phyloP scores from a whole-genome alignment of 129 eudicot species.

The Chrysanthemum seticuspe region DNA sequence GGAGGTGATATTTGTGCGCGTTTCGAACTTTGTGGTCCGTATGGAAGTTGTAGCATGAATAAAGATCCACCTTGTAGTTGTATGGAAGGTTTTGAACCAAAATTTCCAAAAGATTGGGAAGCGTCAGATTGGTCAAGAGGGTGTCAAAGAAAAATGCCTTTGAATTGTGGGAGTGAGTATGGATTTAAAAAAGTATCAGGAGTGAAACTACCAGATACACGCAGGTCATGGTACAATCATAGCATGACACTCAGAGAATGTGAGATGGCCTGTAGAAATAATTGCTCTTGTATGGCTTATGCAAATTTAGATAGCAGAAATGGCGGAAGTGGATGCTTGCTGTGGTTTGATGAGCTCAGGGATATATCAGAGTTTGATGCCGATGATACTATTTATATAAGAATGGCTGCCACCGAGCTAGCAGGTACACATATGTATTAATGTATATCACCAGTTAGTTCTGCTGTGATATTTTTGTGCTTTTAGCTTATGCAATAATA shows the following conservation, averaged over 20 bases:
- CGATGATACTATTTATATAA: constrained; percentile 32
- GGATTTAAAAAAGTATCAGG: constrained; percentile 25
- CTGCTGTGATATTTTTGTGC: no score
- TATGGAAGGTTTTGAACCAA: constrained; percentile 34
- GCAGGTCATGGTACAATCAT: constrained; percentile 1
- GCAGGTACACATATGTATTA: neutral
- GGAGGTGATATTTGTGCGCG: constrained; percentile 20
- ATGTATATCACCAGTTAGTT: no score
- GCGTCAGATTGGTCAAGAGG: constrained; percentile 36
- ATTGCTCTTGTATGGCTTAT: constrained; percentile 43
- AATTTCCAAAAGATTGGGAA: constrained; percentile 24
- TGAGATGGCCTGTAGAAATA: constrained; percentile 26
- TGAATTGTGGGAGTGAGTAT: constrained; percentile 12
- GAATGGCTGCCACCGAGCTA: constrained; percentile 23
- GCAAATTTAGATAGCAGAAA: constrained; percentile 23
- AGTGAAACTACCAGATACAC: constrained; percentile 35
- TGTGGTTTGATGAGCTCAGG: constrained; percentile 22
- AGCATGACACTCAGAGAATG: constrained; percentile 32
- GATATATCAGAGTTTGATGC: constrained; percentile 20
- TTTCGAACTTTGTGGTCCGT: constrained; percentile 33
- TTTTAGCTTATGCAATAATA: no score
- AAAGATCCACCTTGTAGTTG: constrained; percentile 24
- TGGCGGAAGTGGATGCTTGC: constrained; percentile 46
- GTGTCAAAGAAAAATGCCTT: constrained; percentile 22
- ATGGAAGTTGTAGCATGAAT: constrained; percentile 24